Evolutionary conservation across 768 basidiomycete genomes (phyloP).

Genomic region (Tulasnella sp.): DNA sequence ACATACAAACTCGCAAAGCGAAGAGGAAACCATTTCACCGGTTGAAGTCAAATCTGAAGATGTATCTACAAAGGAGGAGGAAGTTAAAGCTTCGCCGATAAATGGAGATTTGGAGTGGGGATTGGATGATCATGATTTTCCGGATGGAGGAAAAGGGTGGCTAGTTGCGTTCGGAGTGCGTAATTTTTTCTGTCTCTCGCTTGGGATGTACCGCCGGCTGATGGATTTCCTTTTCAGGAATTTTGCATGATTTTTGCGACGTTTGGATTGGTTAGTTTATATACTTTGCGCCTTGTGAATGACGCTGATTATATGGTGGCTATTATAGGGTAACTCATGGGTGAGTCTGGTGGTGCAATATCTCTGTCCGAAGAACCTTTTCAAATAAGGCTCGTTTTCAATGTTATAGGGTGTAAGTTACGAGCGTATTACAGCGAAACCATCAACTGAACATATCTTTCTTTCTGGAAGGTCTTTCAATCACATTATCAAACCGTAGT

Average conservation of each 20-base stretch:
- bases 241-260: slow-evolving; percentile 4
- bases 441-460: neutral
- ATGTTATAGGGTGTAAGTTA: slow-evolving; percentile 9
- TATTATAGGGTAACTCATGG: slow-evolving; percentile 13
- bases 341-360: neutral
- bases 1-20: neutral
- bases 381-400: neutral
- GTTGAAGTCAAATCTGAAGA: neutral
- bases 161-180: slow-evolving; percentile 1
- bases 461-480: slow-evolving; percentile 46
- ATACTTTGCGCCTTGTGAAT: neutral
- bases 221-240: slow-evolving; percentile 4
- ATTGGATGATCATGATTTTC: neutral
- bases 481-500: slow-evolving; percentile 49
- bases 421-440: neutral
- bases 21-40: neutral
- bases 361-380: neutral
- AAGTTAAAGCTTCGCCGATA: neutral
- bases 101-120: neutral
- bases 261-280: neutral
- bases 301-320: neutral
- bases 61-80: neutral
- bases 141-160: slow-evolving; percentile 5
- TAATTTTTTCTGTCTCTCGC: neutral
- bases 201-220: too few relatives aligned